A percentile compares a stretch with the other conserved stretches of the same genome.
These are phyloP conservation scores for Dispira simplex DNA, from an alignment of 192 early-diverging fungal genomes.

Conservation along the genomic window DNA sequence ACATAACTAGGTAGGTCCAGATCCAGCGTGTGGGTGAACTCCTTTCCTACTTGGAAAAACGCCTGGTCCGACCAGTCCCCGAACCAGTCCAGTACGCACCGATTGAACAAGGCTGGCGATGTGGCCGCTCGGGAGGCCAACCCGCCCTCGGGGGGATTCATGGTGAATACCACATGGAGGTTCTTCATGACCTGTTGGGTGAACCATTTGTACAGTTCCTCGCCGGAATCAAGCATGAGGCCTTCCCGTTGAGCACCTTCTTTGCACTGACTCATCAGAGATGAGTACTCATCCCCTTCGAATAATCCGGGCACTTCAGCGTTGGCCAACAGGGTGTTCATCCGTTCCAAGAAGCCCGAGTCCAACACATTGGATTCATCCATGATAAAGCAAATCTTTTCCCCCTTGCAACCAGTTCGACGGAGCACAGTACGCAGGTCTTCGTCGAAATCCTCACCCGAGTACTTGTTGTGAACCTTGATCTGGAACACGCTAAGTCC, in stretches of 20 bases:
- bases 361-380: slow-evolving; percentile 98
- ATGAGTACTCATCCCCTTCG: slow-evolving; percentile 92
- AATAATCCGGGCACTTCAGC: slow-evolving; percentile 98
- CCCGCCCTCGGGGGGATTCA: slow-evolving; percentile 96
- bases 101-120: slow-evolving; percentile 98
- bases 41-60: slow-evolving; percentile 94
- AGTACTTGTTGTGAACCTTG: slow-evolving; percentile 96
- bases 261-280: slow-evolving; percentile 88
- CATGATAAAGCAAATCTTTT: slow-evolving; percentile 96
- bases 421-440: slow-evolving; percentile 83
- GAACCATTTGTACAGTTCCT: slow-evolving; percentile 98
- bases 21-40: slow-evolving; percentile 85
- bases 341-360: slow-evolving; percentile 94
- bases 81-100: slow-evolving; percentile 99
- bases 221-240: slow-evolving; percentile 77
- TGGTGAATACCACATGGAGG: slow-evolving; percentile 98
- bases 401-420: slow-evolving; percentile 89
- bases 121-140: slow-evolving; percentile 88
- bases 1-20: slow-evolving; percentile 55
- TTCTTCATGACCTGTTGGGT: slow-evolving; percentile 91
- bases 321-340: slow-evolving; percentile 99
- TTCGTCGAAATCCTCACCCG: slow-evolving; percentile 94
- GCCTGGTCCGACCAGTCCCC: slow-evolving; percentile 98
- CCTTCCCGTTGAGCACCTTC: slow-evolving; percentile 92
- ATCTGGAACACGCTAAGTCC: slow-evolving; percentile 91